These are phyloP conservation scores for Macadamia integrifolia DNA, from an alignment of 164 flowering plant species.

Conservation along the genomic window DNA sequence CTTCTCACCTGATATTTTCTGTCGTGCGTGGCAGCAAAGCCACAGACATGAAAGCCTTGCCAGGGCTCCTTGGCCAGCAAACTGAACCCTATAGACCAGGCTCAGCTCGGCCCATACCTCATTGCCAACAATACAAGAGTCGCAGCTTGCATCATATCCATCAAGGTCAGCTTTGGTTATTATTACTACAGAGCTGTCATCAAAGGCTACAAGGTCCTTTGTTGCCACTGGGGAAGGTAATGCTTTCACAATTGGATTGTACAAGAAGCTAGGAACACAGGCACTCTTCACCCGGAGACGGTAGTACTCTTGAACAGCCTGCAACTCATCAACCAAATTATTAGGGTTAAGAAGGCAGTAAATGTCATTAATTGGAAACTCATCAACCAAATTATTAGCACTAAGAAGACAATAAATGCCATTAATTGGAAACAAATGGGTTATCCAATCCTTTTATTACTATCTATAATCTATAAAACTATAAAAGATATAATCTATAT, in stretches of 20 bases:
- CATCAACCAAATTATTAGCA: neutral
- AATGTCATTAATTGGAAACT: no score
- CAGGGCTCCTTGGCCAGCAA: slow-evolving; percentile 62
- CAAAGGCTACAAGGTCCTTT: slow-evolving; percentile 35
- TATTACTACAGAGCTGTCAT: slow-evolving; percentile 66
- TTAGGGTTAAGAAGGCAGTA: no score
- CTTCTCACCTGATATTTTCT: slow-evolving; percentile 26
- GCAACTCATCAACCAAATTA: slow-evolving; percentile 8
- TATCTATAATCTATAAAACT: no score
- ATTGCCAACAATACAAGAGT: slow-evolving; percentile 25
- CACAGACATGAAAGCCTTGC: slow-evolving; percentile 64
- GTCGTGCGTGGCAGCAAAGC: slow-evolving; percentile 38
- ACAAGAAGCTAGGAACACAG: slow-evolving; percentile 10
- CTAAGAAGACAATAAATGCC: no score
- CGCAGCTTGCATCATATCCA: slow-evolving; percentile 45
- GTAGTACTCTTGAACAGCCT: slow-evolving; percentile 80
- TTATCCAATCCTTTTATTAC: no score
- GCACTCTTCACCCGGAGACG: slow-evolving; percentile 27
- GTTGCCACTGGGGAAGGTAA: slow-evolving; percentile 8
- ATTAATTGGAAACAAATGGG: no score
- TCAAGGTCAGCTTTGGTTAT: slow-evolving; percentile 71
- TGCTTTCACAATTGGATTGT: slow-evolving; percentile 11
- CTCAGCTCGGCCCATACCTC: slow-evolving; percentile 57
- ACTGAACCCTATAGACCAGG: slow-evolving; percentile 49
- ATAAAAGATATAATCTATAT: no score